Evolutionary conservation across 1,284 basidiomycete genomes (phyloP).

Genomic region (Boletus semigastroideus): DNA sequence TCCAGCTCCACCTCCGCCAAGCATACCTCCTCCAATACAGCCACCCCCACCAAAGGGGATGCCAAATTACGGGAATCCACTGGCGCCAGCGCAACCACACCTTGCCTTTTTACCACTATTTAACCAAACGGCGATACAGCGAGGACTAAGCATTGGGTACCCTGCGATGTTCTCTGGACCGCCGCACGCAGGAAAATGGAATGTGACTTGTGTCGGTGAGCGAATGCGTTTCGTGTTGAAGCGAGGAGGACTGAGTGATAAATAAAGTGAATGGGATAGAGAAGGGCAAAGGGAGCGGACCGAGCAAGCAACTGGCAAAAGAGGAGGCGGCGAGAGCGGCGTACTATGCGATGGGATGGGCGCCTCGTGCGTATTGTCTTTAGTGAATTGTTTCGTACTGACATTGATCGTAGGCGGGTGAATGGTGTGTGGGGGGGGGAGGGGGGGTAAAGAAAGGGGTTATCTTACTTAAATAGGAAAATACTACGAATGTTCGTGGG

Average conservation of each 20-base stretch:
- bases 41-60: slow-evolving; percentile 28
- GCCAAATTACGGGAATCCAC: slow-evolving; percentile 44
- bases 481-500: slow-evolving; percentile 14
- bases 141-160: slow-evolving; percentile 61
- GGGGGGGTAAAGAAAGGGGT: too few relatives aligned
- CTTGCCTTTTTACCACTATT: slow-evolving; percentile 66
- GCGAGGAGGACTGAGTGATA: slow-evolving; percentile 11
- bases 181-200: slow-evolving; percentile 65
- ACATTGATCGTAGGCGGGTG: slow-evolving; percentile 22
- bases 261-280: slow-evolving; percentile 63
- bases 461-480: slow-evolving; percentile 26
- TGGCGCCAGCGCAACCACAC: slow-evolving; percentile 56
- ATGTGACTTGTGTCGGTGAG: slow-evolving; percentile 61
- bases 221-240: background rate
- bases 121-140: slow-evolving; percentile 68
- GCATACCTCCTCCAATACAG: slow-evolving; percentile 28
- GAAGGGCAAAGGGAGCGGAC: slow-evolving; percentile 59
- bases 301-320: slow-evolving; percentile 70
- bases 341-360: slow-evolving; percentile 72
- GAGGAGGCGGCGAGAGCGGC: slow-evolving; percentile 71
- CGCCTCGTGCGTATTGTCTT: slow-evolving; percentile 33
- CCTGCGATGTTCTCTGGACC: slow-evolving; percentile 58
- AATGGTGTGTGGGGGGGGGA: slow-evolving; percentile 4
- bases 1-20: slow-evolving; percentile 24
- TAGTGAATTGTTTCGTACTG: background rate